These are phyloP conservation scores for Blastobotrys attinorum DNA, from an alignment of 805 yeast genomes.

Conservation along the genomic window DNA sequence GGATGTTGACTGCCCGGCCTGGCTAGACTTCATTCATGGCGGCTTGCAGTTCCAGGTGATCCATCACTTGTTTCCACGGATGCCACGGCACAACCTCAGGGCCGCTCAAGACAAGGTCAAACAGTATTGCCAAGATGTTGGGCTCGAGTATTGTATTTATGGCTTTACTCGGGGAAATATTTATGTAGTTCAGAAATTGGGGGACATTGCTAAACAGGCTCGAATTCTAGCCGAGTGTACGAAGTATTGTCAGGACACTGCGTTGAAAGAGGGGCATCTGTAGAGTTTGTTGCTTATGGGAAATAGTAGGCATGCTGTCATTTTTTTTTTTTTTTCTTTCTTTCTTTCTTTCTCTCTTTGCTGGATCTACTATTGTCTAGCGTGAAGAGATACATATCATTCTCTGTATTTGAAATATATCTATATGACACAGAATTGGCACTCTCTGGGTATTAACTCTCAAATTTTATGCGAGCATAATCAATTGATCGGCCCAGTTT, in stretches of 20 bases:
- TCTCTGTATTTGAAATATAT: not conserved
- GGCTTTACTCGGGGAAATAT: constrained; percentile 76
- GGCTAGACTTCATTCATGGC: constrained; percentile 88
- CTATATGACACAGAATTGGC: not conserved
- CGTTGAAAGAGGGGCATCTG: too few species aligned
- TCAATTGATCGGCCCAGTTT: too few species aligned
- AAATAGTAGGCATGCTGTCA: too few species aligned
- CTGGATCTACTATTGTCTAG: not conserved
- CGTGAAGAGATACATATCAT: not conserved
- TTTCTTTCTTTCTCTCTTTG: not conserved
- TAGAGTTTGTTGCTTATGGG: too few species aligned
- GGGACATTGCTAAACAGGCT: constrained; percentile 75
- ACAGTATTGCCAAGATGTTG: constrained; percentile 67
- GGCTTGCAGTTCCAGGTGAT: constrained; percentile 89
- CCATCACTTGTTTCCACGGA: constrained; percentile 81
- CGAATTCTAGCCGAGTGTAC: constrained; percentile 67
- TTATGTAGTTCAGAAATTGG: constrained; percentile 59
- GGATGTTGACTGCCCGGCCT: constrained; percentile 91
- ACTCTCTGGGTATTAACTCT: not conserved
- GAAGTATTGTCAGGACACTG: constrained; percentile 45
- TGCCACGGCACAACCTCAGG: constrained; percentile 83
- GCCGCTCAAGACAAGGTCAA: constrained; percentile 63
- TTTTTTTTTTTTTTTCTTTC: not conserved
- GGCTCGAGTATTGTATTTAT: constrained; percentile 72
- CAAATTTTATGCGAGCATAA: not conserved